Evolutionary conservation across 192 early-diverging fungal genomes (phyloP), one percentile per base, ranked within the genome.

Genomic region (Backusella psychrophila): DNA sequence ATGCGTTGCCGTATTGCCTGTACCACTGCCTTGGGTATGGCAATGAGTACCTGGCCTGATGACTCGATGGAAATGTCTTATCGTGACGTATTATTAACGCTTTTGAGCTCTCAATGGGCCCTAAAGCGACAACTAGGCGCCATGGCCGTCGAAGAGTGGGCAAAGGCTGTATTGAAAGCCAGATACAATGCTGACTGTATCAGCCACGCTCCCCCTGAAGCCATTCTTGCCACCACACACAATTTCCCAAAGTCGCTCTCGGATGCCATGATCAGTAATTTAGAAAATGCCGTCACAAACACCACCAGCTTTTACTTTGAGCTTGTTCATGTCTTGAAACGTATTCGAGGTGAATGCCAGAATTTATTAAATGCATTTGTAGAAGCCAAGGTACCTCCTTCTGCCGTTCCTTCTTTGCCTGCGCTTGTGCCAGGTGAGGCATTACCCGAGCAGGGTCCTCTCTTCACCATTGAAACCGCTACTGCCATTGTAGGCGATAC

Each of bases 61-160:
- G 80, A 86, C 4, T 74, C 76, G 12, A 78, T 90, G 77, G 84
- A 89, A 31, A 38, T 59, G 6, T 73, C 83, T 17, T 88, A 91
- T 46, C 84, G 81, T 23, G 83, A 84, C 29, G 79, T 93, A 8
- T 75, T 96, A 15, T 80, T 84, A 19, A 84, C 85, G 0, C 90
- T 92, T 56, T 80, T 96, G 34, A 85, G 82, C 15, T 94, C 93
- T 26, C 82, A 88, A 0, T 93, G 90, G 88, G 93, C 94, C 26
- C 85, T 92, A 65, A 93, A 96, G 67, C 89, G 93, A 21, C 90
- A 94, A 75, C 82, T 96, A 59, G 89, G 90, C 3, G 85, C 90
- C 63, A 88, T 96, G 26, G 83, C 94, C 0, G 81, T 95, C 36
- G 94, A 97, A 70, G 96, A 96, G 78, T 93, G 92, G 86, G 92